Conservation (phyloP, 2,329 filamentous ascomycete species). For the Chaetomiaceae sp. region DNA sequence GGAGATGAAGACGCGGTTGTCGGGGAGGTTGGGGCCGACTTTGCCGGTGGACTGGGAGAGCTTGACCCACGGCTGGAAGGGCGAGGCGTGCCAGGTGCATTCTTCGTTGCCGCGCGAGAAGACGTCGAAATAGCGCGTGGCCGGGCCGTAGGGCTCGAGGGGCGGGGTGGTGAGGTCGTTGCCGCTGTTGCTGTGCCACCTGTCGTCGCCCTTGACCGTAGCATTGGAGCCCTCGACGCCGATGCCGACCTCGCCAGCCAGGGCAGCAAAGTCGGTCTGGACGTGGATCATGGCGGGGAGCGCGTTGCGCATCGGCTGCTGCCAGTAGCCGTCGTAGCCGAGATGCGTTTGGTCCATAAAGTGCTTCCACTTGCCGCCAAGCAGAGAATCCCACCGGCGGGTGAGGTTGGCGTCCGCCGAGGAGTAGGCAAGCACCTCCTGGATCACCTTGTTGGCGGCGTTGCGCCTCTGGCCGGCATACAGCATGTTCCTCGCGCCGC, state of each 20-base stretch:
- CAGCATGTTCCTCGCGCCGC: conserved; percentile 47
- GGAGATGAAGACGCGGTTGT: conserved; percentile 50
- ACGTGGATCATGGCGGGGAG: conserved; percentile 59
- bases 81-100: conserved; percentile 50
- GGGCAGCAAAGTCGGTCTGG: conserved; percentile 51
- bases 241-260: conserved; percentile 61
- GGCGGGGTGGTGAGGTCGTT: conserved; percentile 51
- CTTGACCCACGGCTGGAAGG: conserved; percentile 47
- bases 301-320: conserved; percentile 68
- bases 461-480: conserved; percentile 52
- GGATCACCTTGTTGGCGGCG: conserved; percentile 51
- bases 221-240: conserved; percentile 62
- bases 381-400: conserved; percentile 51
- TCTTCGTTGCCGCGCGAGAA: conserved; percentile 53
- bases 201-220: conserved; percentile 63
- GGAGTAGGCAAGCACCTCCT: conserved; percentile 49
- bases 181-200: conserved; percentile 52
- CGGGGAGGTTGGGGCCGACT: conserved; percentile 45
- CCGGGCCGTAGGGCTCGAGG: conserved; percentile 55
- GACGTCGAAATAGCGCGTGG: conserved; percentile 58
- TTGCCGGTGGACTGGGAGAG: conserved; percentile 47
- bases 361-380: conserved; percentile 59
- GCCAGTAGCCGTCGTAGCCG: conserved; percentile 55
- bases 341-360: conserved; percentile 59
- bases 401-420: conserved; percentile 55